Evolutionary conservation across 2,329 filamentous ascomycete species (phyloP).

Genomic region (Fusarium incarnatum): DNA sequence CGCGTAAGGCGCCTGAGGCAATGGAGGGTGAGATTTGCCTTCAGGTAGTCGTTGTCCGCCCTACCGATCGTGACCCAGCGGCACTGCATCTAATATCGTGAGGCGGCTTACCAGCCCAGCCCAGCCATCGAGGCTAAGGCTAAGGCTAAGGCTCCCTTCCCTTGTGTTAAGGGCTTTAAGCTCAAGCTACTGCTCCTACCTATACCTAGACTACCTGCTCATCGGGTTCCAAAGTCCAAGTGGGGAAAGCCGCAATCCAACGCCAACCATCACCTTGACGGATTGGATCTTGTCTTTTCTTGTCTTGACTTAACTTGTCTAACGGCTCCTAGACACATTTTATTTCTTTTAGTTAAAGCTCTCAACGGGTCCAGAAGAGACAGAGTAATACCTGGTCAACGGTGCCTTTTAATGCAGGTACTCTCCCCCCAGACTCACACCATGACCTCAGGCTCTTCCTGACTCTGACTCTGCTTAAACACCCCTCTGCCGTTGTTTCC

Average conservation of each 20-base stretch:
- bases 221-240: slow-evolving; percentile 35
- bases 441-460: slow-evolving; percentile 45
- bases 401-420: slow-evolving; percentile 49
- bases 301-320: slow-evolving; percentile 7
- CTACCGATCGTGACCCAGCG: slow-evolving; percentile 36
- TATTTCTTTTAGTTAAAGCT: slow-evolving; percentile 32
- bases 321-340: slow-evolving; percentile 29
- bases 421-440: slow-evolving; percentile 47
- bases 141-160: slow-evolving; percentile 14
- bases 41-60: slow-evolving; percentile 40
- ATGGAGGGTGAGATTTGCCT: slow-evolving; percentile 38
- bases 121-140: slow-evolving; percentile 30
- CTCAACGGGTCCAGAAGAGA: slow-evolving; percentile 31
- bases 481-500: slow-evolving; percentile 45
- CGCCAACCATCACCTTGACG: slow-evolving; percentile 41
- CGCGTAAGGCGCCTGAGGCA: slow-evolving; percentile 44
- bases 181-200: slow-evolving; percentile 2
- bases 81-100: slow-evolving; percentile 35
- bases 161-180: slow-evolving; percentile 40
- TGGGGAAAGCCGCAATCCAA: slow-evolving; percentile 44
- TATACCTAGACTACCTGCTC: not conserved
- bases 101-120: slow-evolving; percentile 35
- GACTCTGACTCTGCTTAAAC: slow-evolving; percentile 46
- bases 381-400: slow-evolving; percentile 25
- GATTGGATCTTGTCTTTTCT: not conserved